A percentile compares a stretch with the other conserved stretches of the same genome.
phyloP scores from a whole-genome alignment of 495 filamentous ascomycete species.

The Corynascus novoguineensis region DNA sequence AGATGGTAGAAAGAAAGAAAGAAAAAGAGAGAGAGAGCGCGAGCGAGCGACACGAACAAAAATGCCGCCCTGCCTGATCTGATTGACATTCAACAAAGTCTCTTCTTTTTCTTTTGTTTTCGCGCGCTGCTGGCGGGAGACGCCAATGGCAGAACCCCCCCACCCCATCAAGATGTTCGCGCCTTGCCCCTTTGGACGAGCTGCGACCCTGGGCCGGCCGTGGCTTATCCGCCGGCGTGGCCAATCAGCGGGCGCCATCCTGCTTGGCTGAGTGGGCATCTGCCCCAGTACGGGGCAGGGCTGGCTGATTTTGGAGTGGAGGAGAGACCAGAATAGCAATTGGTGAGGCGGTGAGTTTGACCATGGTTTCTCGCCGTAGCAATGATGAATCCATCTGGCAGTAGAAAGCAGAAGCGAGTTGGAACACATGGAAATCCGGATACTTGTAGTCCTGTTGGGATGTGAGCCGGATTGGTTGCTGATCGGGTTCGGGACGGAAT shows the following conservation, averaged over 20 bases:
- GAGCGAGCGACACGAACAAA: neutral
- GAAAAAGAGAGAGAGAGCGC: neutral
- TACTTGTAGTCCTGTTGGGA: too few relatives aligned
- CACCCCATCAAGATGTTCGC: neutral
- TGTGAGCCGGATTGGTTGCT: neutral
- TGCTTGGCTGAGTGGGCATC: neutral
- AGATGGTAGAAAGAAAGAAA: too few relatives aligned
- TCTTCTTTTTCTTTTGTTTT: too few relatives aligned
- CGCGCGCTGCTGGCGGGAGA: too few relatives aligned
- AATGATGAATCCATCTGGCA: too few relatives aligned
- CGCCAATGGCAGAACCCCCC: too few relatives aligned
- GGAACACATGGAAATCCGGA: too few relatives aligned
- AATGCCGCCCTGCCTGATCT: too few relatives aligned
- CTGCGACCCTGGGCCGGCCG: neutral
- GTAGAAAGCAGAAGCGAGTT: too few relatives aligned
- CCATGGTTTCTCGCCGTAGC: too few relatives aligned
- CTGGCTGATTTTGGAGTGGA: neutral
- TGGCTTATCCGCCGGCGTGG: neutral
- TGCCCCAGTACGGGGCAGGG: neutral
- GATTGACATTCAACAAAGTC: too few relatives aligned
- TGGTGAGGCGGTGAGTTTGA: neutral
- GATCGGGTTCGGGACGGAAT: neutral
- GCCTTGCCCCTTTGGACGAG: neutral
- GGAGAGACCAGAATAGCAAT: conserved; percentile 1
- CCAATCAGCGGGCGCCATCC: neutral